Base-by-base conservation (phyloP, 257 asterid species). In the Ilex asprella region DNA sequence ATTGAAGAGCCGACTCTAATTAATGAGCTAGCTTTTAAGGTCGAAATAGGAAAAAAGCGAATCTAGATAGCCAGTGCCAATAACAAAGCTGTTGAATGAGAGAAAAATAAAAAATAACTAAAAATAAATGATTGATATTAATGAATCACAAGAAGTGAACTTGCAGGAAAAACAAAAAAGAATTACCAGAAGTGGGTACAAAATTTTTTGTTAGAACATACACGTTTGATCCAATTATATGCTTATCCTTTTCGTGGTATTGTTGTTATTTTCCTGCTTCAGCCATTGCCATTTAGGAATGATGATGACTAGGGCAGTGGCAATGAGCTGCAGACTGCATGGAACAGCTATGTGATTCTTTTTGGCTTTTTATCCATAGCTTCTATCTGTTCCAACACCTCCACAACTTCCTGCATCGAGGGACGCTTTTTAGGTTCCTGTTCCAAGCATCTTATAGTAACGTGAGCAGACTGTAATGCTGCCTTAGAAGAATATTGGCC, bases 401-500 rank as follows among this genome's bases (percentile, higher is more conserved):
- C 56, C 9, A 9, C 43, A 16, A 72, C 76, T 61, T 66, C 72
- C 49, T 49, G 47, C 72, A 72, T 72, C 29, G 76, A 60, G 30
- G 76, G 76, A 57, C 76, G 47, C 65, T 49, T 66, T 50, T 52
- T 57, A 1, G 68, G 68, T 16, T 66, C 68, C 2, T 2, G 31
- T 52, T 66, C 58, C 1, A 66, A 31, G 43, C 76, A 72, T 66
- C 56, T 65, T 41, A 66, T n/a, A 55, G 68, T 51, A 21, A 72
- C 66, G 43, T 66, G 72, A 16, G 76, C 67, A 52, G 50, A 68
- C 43, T 66, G 62, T 9, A 29, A 47, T 66, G 68, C 64, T 30
- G 68, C 65, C 47, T 66, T 61, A 3, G 68, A 60, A 56, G 76
- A 51, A 55, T 71, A 71, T 29, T 62, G 63, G 15, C 75, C 75